Evolutionary conservation across 1,139 yeast species (phyloP).

Genomic region (Protomyces gravidus): DNA sequence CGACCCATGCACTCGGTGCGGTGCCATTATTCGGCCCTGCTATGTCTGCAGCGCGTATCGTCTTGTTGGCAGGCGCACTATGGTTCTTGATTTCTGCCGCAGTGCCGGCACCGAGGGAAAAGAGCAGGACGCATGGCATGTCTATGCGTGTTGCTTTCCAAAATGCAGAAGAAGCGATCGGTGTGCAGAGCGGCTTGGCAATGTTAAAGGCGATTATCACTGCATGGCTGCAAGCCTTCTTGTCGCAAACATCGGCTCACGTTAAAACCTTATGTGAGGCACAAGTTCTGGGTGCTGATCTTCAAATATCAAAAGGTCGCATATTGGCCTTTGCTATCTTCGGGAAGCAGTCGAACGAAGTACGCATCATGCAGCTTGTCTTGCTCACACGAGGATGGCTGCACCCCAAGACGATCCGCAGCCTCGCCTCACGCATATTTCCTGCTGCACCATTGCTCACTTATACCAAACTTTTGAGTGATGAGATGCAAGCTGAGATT

Average conservation of each 20-base stretch:
- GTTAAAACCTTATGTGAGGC: neutral
- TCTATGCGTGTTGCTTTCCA: neutral
- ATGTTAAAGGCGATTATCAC: neutral
- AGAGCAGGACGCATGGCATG: neutral
- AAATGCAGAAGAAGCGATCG: neutral
- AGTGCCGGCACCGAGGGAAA: neutral
- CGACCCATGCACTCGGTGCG: neutral
- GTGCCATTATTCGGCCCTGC: neutral
- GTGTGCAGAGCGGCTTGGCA: neutral
- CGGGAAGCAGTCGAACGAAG: neutral
- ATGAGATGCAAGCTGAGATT: neutral
- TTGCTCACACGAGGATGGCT: neutral
- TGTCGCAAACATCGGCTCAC: neutral
- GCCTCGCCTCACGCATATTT: neutral
- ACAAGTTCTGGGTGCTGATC: neutral
- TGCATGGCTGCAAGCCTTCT: neutral
- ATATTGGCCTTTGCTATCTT: neutral
- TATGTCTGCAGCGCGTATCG: neutral
- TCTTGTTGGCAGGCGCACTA: neutral
- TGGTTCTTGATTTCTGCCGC: neutral
- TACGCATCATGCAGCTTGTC: neutral
- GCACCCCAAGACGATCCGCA: neutral
- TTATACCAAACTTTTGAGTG: neutral
- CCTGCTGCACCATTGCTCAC: neutral
- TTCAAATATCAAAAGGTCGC: neutral